phyloP scores from a whole-genome alignment of 305 asterid species.

The Fraxinus albicans region DNA sequence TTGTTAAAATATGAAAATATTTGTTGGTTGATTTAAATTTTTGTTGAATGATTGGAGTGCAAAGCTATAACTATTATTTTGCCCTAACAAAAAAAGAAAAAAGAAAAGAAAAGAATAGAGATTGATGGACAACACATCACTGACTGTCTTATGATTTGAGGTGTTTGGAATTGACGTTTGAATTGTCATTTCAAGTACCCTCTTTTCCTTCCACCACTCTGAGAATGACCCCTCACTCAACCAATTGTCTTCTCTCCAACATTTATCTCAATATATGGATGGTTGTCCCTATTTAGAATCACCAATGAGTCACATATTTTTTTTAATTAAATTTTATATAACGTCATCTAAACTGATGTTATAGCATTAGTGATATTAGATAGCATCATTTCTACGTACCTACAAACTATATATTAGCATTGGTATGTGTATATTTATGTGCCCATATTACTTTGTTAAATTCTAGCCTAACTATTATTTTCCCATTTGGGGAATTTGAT shows the following conservation, averaged over 20 bases:
- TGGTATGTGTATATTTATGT: neutral
- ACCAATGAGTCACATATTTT: neutral
- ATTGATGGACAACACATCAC: conserved; percentile 75
- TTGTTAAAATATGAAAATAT: neutral
- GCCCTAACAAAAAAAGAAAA: conserved; percentile 16
- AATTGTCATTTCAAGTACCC: conserved; percentile 63
- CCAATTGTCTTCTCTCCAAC: conserved; percentile 7
- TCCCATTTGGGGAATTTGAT: neutral
- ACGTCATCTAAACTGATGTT: neutral
- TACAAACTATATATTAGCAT: neutral
- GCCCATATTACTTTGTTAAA: neutral
- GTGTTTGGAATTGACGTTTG: conserved; percentile 67
- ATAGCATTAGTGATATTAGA: no score
- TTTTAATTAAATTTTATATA: no score
- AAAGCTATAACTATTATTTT: conserved; percentile 12
- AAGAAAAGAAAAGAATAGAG: conserved; percentile 2
- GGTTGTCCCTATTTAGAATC: neutral
- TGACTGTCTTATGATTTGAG: conserved; percentile 76
- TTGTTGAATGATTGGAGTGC: neutral
- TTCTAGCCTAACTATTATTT: neutral
- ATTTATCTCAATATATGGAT: neutral
- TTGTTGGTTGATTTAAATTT: neutral
- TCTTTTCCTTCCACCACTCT: conserved; percentile 11
- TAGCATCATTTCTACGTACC: neutral
- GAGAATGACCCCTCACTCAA: conserved; percentile 22